phyloP scores from a whole-genome alignment of 192 early-diverging fungal genomes.

The Funneliformis geosporum region DNA sequence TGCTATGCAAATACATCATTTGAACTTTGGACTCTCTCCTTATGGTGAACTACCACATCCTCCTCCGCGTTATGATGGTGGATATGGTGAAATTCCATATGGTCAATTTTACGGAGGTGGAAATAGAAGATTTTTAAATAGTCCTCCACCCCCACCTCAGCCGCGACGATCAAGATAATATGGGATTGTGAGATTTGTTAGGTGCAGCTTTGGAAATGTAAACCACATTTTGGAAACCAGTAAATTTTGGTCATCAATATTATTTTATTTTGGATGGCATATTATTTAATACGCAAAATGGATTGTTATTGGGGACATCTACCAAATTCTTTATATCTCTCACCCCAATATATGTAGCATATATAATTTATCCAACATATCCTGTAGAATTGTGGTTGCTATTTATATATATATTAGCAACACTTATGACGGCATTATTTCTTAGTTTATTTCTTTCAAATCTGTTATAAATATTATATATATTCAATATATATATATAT shows the following conservation, averaged over 20 bases:
- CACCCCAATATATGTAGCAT: neutral
- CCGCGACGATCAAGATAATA: constrained; percentile 26
- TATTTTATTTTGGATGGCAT: neutral
- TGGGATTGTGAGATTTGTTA: neutral
- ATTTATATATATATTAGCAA: neutral
- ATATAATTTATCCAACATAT: neutral
- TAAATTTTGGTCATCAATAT: neutral
- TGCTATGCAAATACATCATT: constrained; percentile 22
- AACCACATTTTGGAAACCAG: neutral
- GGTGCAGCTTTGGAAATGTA: no score
- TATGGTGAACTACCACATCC: constrained; percentile 24
- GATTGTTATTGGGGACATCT: neutral
- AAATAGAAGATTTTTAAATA: constrained; percentile 32
- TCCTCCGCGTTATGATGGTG: constrained; percentile 32
- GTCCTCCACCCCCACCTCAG: constrained; percentile 16
- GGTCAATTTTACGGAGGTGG: constrained; percentile 25
- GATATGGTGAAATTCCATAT: constrained; percentile 34
- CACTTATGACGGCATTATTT: neutral
- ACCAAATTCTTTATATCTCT: neutral
- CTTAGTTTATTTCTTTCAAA: neutral
- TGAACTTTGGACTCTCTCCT: constrained; percentile 26
- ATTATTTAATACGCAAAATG: neutral
- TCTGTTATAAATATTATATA: neutral
- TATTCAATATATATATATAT: neutral
- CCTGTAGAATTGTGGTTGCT: neutral